These are phyloP conservation scores for Colletotrichum camelliae DNA, from an alignment of 2,329 filamentous ascomycete species.

Conservation along the genomic window DNA sequence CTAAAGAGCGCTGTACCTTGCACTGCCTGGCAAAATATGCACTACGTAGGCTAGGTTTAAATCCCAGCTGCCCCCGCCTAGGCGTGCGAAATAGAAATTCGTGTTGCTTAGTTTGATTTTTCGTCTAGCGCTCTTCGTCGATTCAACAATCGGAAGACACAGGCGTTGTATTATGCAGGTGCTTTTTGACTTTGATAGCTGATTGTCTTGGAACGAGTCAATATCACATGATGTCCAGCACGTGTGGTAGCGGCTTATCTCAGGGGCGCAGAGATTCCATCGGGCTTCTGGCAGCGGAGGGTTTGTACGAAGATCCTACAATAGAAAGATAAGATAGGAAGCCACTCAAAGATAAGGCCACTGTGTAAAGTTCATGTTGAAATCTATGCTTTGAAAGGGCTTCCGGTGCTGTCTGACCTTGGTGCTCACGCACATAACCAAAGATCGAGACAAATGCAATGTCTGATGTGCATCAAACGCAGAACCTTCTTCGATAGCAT, in stretches of 20 bases:
- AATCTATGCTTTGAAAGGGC: background rate
- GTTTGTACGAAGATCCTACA: too few species aligned
- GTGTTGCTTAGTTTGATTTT: too few species aligned
- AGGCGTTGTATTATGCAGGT: background rate
- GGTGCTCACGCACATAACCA: background rate
- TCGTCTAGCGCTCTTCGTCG: too few species aligned
- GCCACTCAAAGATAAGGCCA: background rate
- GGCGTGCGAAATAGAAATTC: too few species aligned
- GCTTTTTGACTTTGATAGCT: background rate
- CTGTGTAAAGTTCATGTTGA: background rate
- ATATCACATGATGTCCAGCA: background rate
- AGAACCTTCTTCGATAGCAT: background rate
- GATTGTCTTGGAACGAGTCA: background rate
- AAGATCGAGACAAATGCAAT: background rate
- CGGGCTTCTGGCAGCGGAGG: too few species aligned
- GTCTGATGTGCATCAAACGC: background rate
- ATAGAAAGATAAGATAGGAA: background rate
- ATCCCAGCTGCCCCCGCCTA: background rate
- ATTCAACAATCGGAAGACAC: background rate
- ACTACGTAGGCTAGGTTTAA: background rate
- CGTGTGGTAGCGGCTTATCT: background rate
- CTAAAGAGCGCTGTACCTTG: background rate
- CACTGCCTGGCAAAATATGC: background rate
- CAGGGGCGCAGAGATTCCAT: too few species aligned
- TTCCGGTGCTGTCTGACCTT: background rate